Evolutionary conservation across 768 basidiomycete genomes (phyloP).

Genomic region (Boletellus ananas): DNA sequence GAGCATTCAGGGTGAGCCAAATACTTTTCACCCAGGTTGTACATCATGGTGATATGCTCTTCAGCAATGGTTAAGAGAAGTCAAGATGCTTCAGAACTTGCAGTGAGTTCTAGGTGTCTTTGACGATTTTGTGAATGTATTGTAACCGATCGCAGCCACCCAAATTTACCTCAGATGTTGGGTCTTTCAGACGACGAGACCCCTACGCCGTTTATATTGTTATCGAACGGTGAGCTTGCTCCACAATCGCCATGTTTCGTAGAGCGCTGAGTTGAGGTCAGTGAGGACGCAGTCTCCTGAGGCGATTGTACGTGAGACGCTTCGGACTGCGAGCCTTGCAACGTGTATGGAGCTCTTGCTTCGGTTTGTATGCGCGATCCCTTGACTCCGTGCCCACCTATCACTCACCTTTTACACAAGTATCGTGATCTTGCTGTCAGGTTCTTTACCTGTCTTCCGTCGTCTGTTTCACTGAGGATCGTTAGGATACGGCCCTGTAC

Average conservation of each 20-base stretch:
- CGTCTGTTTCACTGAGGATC: not conserved
- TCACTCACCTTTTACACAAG: conserved; percentile 21
- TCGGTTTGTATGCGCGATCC: conserved; percentile 27
- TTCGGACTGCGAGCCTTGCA: conserved; percentile 37
- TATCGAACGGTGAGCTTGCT: conserved; percentile 40
- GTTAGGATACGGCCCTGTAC: conserved; percentile 43
- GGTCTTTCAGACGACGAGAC: conserved; percentile 45
- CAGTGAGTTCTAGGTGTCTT: conserved; percentile 33
- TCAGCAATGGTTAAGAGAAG: conserved; percentile 48
- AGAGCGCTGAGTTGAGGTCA: conserved; percentile 12
- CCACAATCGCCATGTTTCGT: not conserved
- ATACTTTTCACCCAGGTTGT: not conserved
- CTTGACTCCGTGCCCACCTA: not conserved
- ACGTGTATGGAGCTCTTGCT: conserved; percentile 34
- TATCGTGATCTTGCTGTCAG: conserved; percentile 40
- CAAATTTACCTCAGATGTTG: conserved; percentile 51
- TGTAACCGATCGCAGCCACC: conserved; percentile 34
- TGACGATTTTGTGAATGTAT: not conserved
- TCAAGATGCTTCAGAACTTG: conserved; percentile 48
- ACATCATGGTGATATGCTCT: not conserved
- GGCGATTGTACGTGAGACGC: conserved; percentile 33
- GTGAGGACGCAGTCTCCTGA: conserved; percentile 44
- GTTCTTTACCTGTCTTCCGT: not conserved
- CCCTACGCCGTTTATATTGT: conserved; percentile 48
- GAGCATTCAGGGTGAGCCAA: conserved; percentile 31